Conservation (phyloP, 345 rosid species). For the Acer yangbiense region DNA sequence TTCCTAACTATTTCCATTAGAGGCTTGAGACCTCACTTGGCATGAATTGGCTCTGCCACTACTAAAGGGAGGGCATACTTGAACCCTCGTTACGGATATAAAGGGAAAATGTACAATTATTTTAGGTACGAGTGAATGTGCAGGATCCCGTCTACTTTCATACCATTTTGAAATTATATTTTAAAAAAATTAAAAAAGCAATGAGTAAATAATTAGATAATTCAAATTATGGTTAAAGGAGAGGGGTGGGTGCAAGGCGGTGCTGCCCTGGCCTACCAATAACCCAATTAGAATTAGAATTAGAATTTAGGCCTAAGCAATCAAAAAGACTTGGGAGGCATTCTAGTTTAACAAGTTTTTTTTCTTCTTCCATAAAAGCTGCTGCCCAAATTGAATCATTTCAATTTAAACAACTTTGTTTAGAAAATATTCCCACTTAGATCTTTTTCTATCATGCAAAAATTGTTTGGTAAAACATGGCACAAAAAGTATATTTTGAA, state of each 20-base stretch:
- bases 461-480: not conserved
- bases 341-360: not conserved
- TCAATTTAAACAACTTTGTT: not conserved
- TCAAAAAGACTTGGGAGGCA: not conserved
- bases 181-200: not conserved
- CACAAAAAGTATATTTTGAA: not conserved
- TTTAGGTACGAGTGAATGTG: no score
- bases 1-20: no score
- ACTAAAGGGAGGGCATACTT: no score
- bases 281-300: constrained; percentile 3
- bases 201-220: not conserved
- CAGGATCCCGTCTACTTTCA: not conserved
- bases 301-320: constrained; percentile 1
- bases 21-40: no score
- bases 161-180: not conserved
- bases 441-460: not conserved
- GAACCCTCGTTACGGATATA: no score
- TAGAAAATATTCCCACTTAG: not conserved
- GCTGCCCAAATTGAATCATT: constrained; percentile 6
- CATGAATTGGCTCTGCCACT: no score
- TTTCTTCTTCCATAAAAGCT: constrained; percentile 6
- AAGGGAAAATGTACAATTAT: no score
- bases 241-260: constrained; percentile 28
- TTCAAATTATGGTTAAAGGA: not conserved
- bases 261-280: constrained; percentile 25